These are phyloP conservation scores for Hansenula anomala DNA, from an alignment of 1,139 yeast species.

Conservation along the genomic window DNA sequence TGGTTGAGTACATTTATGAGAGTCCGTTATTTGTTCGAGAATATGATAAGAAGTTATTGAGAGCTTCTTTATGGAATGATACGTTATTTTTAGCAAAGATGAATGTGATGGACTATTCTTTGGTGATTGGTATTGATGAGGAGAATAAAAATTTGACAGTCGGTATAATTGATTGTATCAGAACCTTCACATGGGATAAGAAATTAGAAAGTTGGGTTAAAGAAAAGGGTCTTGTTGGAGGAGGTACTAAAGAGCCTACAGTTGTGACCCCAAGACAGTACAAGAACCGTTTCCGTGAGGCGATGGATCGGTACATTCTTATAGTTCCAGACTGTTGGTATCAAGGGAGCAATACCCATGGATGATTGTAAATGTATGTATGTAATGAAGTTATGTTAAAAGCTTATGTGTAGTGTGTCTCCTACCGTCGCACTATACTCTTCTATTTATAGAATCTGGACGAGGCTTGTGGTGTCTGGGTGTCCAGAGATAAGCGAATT, in stretches of 20 bases:
- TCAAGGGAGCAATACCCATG: slow-evolving; percentile 26
- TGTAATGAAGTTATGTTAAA: too few species aligned
- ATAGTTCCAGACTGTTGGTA: slow-evolving; percentile 94
- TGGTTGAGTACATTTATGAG: slow-evolving; percentile 97
- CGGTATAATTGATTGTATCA: slow-evolving; percentile 92
- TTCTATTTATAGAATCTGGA: too few species aligned
- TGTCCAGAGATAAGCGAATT: too few species aligned
- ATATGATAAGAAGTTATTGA: slow-evolving; percentile 76
- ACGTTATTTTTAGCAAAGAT: slow-evolving; percentile 90
- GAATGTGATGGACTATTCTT: slow-evolving; percentile 98
- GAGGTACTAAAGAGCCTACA: slow-evolving; percentile 91
- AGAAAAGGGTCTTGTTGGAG: slow-evolving; percentile 84
- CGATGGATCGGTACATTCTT: slow-evolving; percentile 92
- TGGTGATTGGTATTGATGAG: slow-evolving; percentile 86
- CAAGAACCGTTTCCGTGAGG: slow-evolving; percentile 89
- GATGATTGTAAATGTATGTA: too few species aligned
- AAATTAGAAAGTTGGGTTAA: slow-evolving; percentile 98
- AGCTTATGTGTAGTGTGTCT: too few species aligned
- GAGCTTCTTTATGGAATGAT: slow-evolving; percentile 93
- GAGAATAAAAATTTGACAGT: slow-evolving; percentile 68
- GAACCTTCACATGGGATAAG: slow-evolving; percentile 98
- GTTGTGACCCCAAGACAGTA: slow-evolving; percentile 96
- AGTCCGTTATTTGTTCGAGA: slow-evolving; percentile 93
- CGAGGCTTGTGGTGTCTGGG: too few species aligned
- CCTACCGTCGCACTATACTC: too few species aligned